A percentile compares a stretch with the other conserved stretches of the same genome.
phyloP scores from a whole-genome alignment of 306 rosid genomes.

The Quillaja saponaria region DNA sequence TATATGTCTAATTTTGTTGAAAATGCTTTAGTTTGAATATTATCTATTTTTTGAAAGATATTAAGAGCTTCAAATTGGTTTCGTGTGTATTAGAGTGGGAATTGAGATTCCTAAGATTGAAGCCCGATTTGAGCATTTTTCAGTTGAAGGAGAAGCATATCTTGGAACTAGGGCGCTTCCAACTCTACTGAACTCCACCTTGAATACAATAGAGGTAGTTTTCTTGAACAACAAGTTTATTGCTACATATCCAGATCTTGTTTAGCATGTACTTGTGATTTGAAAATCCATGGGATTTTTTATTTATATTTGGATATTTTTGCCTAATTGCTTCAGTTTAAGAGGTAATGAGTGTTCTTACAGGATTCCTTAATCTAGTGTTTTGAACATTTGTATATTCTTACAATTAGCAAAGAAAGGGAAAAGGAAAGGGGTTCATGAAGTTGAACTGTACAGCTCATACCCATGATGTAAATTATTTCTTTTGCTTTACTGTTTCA shows the following conservation, averaged over 20 bases:
- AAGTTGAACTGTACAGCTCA: not conserved
- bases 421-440: too few species aligned
- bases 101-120: slow-evolving; percentile 80
- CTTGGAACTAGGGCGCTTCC: slow-evolving; percentile 86
- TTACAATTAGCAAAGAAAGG: too few species aligned
- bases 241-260: not conserved
- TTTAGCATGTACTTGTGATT: not conserved
- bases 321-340: too few species aligned
- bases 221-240: not conserved
- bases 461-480: not conserved
- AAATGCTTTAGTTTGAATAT: not conserved
- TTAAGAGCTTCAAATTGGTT: not conserved
- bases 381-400: too few species aligned
- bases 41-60: slow-evolving; percentile 1
- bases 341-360: too few species aligned
- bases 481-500: too few species aligned
- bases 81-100: slow-evolving; percentile 50
- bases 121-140: slow-evolving; percentile 66
- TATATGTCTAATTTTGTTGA: not conserved
- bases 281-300: not conserved
- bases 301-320: too few species aligned
- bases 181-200: slow-evolving; percentile 60
- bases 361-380: too few species aligned
- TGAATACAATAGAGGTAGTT: slow-evolving; percentile 66
- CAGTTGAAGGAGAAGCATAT: slow-evolving; percentile 72